Base-by-base conservation (phyloP, 306 rosid genomes). In the Arachis hypogaea region DNA sequence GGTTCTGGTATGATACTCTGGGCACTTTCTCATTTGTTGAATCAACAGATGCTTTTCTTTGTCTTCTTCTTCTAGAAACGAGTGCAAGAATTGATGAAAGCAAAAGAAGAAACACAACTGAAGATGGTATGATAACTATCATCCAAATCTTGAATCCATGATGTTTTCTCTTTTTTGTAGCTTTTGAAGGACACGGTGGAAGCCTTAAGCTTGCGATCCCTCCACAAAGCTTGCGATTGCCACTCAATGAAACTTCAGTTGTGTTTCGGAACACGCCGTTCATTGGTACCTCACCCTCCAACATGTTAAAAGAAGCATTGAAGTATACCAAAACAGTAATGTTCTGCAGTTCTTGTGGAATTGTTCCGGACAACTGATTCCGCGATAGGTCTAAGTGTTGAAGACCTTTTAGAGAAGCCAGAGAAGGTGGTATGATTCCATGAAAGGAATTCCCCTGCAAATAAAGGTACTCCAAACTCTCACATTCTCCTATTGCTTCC, bases 1-100 rank as follows among this genome's bases (percentile, higher is more conserved):
- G 64, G 29, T 65, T 71, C 42, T 69, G 59, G 66, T 82, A 78
- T 7, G 86, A 82, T 12, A 68, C 74, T 16, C 11, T 36, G 2
- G 55, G 47, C 16, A 67, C 2, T 16, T 18, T 30, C 2, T 18
- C 44, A 14, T 12, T 14, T n/a, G 64, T 4, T 46, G 73, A 78
- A 42, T 57, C 7, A 4, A 1, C 5, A 6, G 22, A 43, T 6
- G 54, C 6, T 14, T 70, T 41, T 29, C 49, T 58, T 5, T 22
- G 45, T 3, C 9, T 71, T 59, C 30, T 44, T 46, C 46, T 57
- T 7, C n/a, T 58, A n/a, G 5, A 6, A 59, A 11, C 45, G 44
- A 58, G 1, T 7, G 16, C 11, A 8, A 45, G 1, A 9, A 59
- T 3, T 11, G 14, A 59, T 30, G 45, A 18, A 18, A 45, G 6